Conservation (phyloP, 192 early-diverging fungal species). For the Coemansia sp. region DNA sequence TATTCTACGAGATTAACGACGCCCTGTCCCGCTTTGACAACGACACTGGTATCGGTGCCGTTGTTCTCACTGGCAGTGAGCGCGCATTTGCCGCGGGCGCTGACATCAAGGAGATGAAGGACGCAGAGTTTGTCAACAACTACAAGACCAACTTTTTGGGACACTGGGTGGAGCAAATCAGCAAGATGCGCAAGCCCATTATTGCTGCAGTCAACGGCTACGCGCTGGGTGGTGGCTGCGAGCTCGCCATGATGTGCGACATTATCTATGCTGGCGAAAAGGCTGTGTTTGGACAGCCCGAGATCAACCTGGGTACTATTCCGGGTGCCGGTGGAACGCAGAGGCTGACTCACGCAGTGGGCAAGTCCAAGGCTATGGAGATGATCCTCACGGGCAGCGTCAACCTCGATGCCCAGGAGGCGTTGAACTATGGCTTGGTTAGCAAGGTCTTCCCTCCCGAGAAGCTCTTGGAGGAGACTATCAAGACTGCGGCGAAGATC, state of each 20-base stretch:
- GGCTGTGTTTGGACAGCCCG: slow-evolving; percentile 96
- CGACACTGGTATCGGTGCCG: slow-evolving; percentile 76
- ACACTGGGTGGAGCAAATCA: slow-evolving; percentile 89
- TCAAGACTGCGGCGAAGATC: slow-evolving; percentile 89
- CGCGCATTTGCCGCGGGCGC: slow-evolving; percentile 98
- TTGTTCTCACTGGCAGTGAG: slow-evolving; percentile 94
- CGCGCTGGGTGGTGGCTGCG: slow-evolving; percentile 97
- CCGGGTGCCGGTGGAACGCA: slow-evolving; percentile 86
- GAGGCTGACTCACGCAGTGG: slow-evolving; percentile 85
- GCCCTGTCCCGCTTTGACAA: slow-evolving; percentile 76
- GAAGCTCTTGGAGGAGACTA: slow-evolving; percentile 77
- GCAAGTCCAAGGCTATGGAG: slow-evolving; percentile 99
- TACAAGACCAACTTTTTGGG: slow-evolving; percentile 90
- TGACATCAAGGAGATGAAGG: slow-evolving; percentile 99
- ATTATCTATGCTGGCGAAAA: slow-evolving; percentile 98
- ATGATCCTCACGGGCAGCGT: slow-evolving; percentile 83
- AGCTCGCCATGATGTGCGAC: slow-evolving; percentile 99
- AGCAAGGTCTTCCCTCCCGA: slow-evolving; percentile 87
- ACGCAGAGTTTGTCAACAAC: slow-evolving; percentile 80
- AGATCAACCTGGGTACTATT: slow-evolving; percentile 98
- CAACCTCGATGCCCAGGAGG: slow-evolving; percentile 84
- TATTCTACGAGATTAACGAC: slow-evolving; percentile 91
- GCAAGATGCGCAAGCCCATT: slow-evolving; percentile 88
- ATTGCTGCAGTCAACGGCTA: slow-evolving; percentile 98
- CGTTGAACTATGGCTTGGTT: slow-evolving; percentile 79